Base-by-base conservation (phyloP, 768 basidiomycete genomes). In the Phylloporus rhodoxanthus region DNA sequence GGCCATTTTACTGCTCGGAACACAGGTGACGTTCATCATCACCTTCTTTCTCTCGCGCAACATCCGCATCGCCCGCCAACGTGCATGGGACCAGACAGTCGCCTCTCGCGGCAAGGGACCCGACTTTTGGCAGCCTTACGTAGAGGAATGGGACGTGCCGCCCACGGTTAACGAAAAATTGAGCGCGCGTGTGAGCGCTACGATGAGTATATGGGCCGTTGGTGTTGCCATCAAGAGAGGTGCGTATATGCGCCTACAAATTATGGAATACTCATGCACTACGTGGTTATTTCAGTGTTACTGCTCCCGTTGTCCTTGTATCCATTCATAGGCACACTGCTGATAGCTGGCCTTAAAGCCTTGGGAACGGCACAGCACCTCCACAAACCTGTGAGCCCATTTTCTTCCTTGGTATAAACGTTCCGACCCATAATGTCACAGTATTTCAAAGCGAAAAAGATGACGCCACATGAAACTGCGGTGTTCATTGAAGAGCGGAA, bases 401-500 rank as follows among this genome's bases (percentile, higher is more conserved):
- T 33, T 8, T 52, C 11, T 11, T 21, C 8, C 7, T 36, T 17
- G 34, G 9, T 8, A n/a, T 28, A 20, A 36, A 21, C 19, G 26
- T 15, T 10, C 48, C n/a, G 29, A 40, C 42, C 2, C 23, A 15
- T 9, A n/a, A 13, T 33, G n/a, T n/a, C 32, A 10, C 13, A 91
- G 81, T 95, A 95, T 61, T 97, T 91, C 52, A 77, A 82, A 46
- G 70, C 83, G 1, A 97, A 97, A 68, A 80, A 79, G 44, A 93
- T 97, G 92, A 76, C 81, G 0, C 68, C 74, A 6, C 68, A 76
- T 20, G 81, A 94, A 58, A 68, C 79, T 5, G 82, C 82, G 3
- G 70, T 85, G 1, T 97, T 90, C 68, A 77, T 94, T 50, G 87
- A 91, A 59, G 93, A 95, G 64, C 79, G 87, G 13, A 91, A 87